These are phyloP conservation scores for Rhodamnia rubescens DNA, from an alignment of 345 rosid genomes.

Conservation along the genomic window DNA sequence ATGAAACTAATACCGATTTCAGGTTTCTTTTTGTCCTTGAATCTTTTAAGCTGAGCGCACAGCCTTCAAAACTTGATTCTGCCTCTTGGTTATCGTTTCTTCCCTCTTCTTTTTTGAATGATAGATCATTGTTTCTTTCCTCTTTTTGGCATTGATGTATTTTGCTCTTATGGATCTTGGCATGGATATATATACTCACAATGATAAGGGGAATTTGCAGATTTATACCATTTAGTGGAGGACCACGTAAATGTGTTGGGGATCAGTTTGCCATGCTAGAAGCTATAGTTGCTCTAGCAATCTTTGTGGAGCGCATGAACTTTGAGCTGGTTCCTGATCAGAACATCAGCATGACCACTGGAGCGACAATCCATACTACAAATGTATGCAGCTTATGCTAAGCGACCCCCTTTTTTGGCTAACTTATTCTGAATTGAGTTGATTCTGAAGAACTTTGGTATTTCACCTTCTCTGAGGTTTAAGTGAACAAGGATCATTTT, in stretches of 20 bases:
- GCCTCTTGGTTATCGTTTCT: not conserved
- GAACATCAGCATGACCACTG: constrained; percentile 86
- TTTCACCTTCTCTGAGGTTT: not conserved
- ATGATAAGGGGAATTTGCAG: constrained; percentile 14
- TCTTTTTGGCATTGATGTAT: not conserved
- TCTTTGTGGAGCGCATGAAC: constrained; percentile 62
- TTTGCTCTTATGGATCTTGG: not conserved
- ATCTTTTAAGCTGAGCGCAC: not conserved
- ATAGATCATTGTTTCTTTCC: not conserved
- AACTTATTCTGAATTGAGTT: not conserved
- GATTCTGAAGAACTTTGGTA: not conserved
- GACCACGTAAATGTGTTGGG: constrained; percentile 92
- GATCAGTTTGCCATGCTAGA: constrained; percentile 94
- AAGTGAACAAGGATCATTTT: not conserved
- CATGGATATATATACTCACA: not conserved
- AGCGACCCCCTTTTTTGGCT: not conserved
- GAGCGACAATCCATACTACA: constrained; percentile 91
- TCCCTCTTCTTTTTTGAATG: not conserved
- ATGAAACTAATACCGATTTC: constrained; percentile 87
- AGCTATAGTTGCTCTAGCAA: constrained; percentile 68
- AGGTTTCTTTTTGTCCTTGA: constrained; percentile 26
- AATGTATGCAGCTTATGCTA: constrained; percentile 25
- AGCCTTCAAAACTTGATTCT: not conserved
- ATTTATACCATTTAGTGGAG: constrained; percentile 93
- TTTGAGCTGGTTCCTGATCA: constrained; percentile 82